Base-by-base conservation (phyloP, 257 asterid genomes). In the Capsicum chinense region DNA sequence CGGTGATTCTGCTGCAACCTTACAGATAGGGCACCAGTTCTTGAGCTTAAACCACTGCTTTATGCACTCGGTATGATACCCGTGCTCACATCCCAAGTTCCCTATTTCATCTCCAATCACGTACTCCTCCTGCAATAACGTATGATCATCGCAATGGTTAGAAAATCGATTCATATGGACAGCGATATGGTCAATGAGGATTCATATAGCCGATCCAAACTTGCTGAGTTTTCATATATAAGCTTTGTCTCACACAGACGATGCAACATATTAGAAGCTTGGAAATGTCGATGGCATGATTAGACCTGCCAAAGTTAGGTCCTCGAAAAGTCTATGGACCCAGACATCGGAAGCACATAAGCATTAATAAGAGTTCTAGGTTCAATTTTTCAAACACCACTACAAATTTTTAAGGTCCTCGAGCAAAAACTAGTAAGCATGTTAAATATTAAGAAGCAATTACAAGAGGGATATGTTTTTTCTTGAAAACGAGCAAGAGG, bases 21-120 rank as follows among this genome's bases (percentile, higher is more conserved):
- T 96, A 93, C 99, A 96, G 86, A 96, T 86, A 9, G 99, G 99
- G 88, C 99, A 94, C 97, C 98, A 94, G 85, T 93, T 96, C 93
- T 94, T 96, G 64, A 92, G 68, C 90, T 86, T 88, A 84, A 96
- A 57, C 99, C 99, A 96, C 85, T 92, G 91, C 80, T 71, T 84
- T 84, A 96, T 87, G 89, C 99, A 96, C 5, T 48, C 56, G 44
- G 64, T 79, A 58, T 96, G 99, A 84, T 83, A 94, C 17, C 95
- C 90, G 68, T 96, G 99, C 33, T 86, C 84, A 79, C 99, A 96
- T 16, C 83, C 89, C 87, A 94, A 70, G 83, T 87, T 90, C 85
- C 97, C 99, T 1, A 91, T 87, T 89, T 92, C 95, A 82, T 94
- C 98, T 64, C 94, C 98, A 0, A 15, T 21, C 3, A 9, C 92